These are phyloP conservation scores for Leptographium radiaticola DNA, from an alignment of 2,329 filamentous ascomycete genomes.

Conservation along the genomic window DNA sequence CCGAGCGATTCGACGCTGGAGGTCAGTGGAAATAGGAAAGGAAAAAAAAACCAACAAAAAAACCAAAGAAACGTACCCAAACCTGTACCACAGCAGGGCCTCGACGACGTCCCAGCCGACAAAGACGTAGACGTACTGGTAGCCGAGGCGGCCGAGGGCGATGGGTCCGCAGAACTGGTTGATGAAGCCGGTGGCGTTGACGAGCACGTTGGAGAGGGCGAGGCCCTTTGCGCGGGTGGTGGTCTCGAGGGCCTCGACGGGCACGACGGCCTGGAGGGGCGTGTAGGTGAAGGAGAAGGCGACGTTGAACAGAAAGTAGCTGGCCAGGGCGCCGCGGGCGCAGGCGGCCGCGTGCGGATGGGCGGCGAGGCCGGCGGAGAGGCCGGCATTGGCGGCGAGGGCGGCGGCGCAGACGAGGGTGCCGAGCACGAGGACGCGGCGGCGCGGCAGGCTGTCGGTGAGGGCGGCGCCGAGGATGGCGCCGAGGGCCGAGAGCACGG, in stretches of 20 bases:
- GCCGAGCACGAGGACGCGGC: conserved; percentile 30
- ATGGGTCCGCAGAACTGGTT: conserved; percentile 34
- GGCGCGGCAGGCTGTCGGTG: conserved; percentile 33
- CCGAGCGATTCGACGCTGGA: conserved; percentile 34
- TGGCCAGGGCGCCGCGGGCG: conserved; percentile 29
- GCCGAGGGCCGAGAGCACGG: conserved; percentile 29
- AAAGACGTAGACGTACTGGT: conserved; percentile 32
- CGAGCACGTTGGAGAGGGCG: conserved; percentile 29
- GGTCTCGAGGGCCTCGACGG: conserved; percentile 33
- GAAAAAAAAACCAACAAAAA: background rate
- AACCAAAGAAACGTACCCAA: conserved; percentile 19
- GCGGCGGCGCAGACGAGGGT: conserved; percentile 27
- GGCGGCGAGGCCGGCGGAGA: conserved; percentile 24
- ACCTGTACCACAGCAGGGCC: conserved; percentile 21
- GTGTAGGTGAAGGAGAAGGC: conserved; percentile 37
- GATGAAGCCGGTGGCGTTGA: conserved; percentile 32
- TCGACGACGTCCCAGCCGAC: conserved; percentile 34
- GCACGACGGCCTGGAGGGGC: conserved; percentile 33
- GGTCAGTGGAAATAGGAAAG: background rate
- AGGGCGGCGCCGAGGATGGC: conserved; percentile 28
- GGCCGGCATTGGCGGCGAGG: conserved; percentile 31
- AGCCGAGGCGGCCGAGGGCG: conserved; percentile 28
- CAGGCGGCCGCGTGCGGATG: conserved; percentile 16
- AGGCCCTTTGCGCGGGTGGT: conserved; percentile 34
- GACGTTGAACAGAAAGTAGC: conserved; percentile 36